These are phyloP conservation scores for Calonectria naviculata DNA, from an alignment of 2,329 filamentous ascomycete genomes.

Conservation along the genomic window DNA sequence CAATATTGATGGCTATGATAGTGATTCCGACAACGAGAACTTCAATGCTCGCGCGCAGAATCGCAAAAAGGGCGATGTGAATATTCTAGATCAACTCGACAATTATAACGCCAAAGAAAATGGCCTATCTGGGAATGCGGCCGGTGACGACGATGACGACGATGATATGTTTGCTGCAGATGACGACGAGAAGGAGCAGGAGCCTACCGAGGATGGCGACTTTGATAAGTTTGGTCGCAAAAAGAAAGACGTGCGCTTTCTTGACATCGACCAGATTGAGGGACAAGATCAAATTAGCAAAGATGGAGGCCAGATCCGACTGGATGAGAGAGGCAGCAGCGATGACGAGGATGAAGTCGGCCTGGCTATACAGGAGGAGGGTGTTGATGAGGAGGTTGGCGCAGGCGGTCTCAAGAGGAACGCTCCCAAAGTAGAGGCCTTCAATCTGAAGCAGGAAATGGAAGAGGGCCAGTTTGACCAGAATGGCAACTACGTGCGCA, in stretches of 20 bases:
- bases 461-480: slow-evolving; percentile 95
- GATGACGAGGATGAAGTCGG: slow-evolving; percentile 79
- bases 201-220: slow-evolving; percentile 45
- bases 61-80: slow-evolving; percentile 61
- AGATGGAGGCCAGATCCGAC: slow-evolving; percentile 76
- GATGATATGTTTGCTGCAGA: slow-evolving; percentile 81
- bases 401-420: slow-evolving; percentile 92
- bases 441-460: slow-evolving; percentile 91
- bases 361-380: slow-evolving; percentile 77
- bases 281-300: slow-evolving; percentile 82
- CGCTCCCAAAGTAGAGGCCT: slow-evolving; percentile 93
- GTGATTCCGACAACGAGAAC: slow-evolving; percentile 91
- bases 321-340: slow-evolving; percentile 67
- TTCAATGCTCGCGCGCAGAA: slow-evolving; percentile 80
- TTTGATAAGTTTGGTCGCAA: slow-evolving; percentile 63
- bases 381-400: slow-evolving; percentile 88
- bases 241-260: slow-evolving; percentile 70
- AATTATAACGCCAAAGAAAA: slow-evolving; percentile 60
- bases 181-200: slow-evolving; percentile 57
- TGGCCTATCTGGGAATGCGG: slow-evolving; percentile 53
- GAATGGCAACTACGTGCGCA: slow-evolving; percentile 89
- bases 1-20: slow-evolving; percentile 97
- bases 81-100: slow-evolving; percentile 64
- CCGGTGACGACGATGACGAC: slow-evolving; percentile 68
- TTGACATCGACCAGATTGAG: slow-evolving; percentile 74